These are phyloP conservation scores for Coniochaeta sp. DNA, from an alignment of 2,329 filamentous ascomycete genomes.

Conservation along the genomic window DNA sequence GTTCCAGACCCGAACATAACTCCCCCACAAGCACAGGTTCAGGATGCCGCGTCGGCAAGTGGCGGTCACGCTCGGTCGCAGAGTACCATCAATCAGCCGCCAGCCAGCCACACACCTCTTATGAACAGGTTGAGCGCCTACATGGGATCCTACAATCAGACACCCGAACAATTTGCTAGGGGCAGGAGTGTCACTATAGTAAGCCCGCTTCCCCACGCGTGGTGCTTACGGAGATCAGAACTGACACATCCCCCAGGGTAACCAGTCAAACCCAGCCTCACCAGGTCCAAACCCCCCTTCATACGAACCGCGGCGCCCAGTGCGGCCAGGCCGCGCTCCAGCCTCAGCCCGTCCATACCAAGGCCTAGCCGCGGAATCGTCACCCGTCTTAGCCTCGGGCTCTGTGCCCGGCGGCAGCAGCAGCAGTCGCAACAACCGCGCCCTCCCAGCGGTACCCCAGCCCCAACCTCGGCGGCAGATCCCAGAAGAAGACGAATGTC, in stretches of 20 bases:
- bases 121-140: constrained; percentile 25
- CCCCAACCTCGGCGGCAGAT: constrained; percentile 37
- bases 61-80: constrained; percentile 34
- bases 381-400: background rate
- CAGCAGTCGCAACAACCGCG: background rate
- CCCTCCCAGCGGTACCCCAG: background rate
- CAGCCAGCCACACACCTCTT: constrained; percentile 9
- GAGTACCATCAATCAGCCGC: constrained; percentile 30
- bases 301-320: background rate
- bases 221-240: no score
- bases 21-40: constrained; percentile 38
- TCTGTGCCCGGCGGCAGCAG: background rate
- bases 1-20: constrained; percentile 54
- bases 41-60: constrained; percentile 5
- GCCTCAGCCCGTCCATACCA: background rate
- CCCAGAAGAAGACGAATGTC: constrained; percentile 71
- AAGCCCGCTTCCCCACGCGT: constrained; percentile 19
- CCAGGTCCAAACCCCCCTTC: background rate
- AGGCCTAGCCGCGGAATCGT: background rate
- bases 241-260: background rate
- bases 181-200: constrained; percentile 45
- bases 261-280: background rate
- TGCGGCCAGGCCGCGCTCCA: background rate
- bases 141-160: constrained; percentile 26
- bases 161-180: constrained; percentile 21